These are phyloP conservation scores for Neofusicoccum umdonicola DNA, from an alignment of 2,329 filamentous ascomycete species.

Conservation along the genomic window DNA sequence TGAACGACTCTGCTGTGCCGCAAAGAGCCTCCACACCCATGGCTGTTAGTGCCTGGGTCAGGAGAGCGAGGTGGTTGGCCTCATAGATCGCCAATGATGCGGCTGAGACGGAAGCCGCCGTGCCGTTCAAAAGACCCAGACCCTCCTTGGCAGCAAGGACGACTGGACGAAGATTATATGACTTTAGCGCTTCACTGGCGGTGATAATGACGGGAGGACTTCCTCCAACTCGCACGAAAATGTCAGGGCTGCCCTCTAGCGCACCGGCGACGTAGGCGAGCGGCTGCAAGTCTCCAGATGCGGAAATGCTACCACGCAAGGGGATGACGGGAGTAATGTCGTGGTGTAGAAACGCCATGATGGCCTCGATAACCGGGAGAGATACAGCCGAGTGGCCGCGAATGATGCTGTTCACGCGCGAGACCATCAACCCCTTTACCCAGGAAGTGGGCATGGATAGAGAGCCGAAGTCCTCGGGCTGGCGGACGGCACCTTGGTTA, in stretches of 20 bases:
- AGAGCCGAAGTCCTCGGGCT: conserved; percentile 6
- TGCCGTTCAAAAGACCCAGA: conserved; percentile 52
- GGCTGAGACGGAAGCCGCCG: conserved; percentile 37
- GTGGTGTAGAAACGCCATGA: conserved; percentile 39
- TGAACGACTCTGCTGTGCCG: conserved; percentile 56
- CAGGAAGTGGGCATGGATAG: conserved; percentile 49
- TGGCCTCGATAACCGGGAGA: conserved; percentile 44
- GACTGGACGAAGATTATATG: conserved; percentile 20
- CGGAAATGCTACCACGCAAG: conserved; percentile 57
- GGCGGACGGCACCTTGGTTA: background rate
- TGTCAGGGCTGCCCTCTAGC: conserved; percentile 47
- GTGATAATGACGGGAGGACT: conserved; percentile 34
- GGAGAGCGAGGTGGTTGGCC: conserved; percentile 20
- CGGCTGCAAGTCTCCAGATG: conserved; percentile 57
- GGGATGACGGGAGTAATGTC: conserved; percentile 52
- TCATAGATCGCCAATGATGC: conserved; percentile 25
- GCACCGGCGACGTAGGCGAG: conserved; percentile 53
- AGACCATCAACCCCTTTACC: conserved; percentile 56
- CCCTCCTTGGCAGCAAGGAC: conserved; percentile 48
- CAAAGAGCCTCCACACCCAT: conserved; percentile 60
- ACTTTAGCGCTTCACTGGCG: conserved; percentile 33
- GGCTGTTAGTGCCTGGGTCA: conserved; percentile 58
- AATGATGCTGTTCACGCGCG: conserved; percentile 56
- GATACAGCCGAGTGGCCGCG: conserved; percentile 57
- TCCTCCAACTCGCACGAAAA: conserved; percentile 36